phyloP scores from a whole-genome alignment of 352 stramenopile species.

The Pythium aristosporum region DNA sequence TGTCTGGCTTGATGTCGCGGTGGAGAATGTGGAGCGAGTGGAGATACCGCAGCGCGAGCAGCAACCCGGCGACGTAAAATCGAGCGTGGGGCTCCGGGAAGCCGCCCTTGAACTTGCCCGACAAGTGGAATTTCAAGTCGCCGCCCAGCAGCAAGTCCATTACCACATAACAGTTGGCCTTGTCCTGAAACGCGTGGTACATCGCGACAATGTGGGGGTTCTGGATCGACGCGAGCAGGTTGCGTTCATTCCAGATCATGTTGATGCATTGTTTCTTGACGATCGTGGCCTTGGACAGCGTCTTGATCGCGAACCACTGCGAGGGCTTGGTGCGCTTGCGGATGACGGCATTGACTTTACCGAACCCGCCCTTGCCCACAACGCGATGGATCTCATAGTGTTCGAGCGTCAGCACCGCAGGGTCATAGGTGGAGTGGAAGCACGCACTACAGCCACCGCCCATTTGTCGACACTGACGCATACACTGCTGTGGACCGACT shows the following conservation, averaged over 20 bases:
- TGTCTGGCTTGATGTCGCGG: conserved; percentile 84
- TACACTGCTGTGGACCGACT: not conserved
- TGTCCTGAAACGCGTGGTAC: conserved; percentile 70
- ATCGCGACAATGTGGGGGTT: conserved; percentile 59
- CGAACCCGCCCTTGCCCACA: conserved; percentile 66
- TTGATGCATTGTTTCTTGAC: conserved; percentile 57
- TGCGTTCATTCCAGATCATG: conserved; percentile 82
- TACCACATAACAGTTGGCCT: conserved; percentile 69
- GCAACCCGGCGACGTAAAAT: conserved; percentile 64
- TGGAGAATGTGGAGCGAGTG: conserved; percentile 68
- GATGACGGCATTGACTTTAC: conserved; percentile 75
- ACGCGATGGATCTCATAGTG: conserved; percentile 72
- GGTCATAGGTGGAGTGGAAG: conserved; percentile 26
- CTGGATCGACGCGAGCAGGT: conserved; percentile 50
- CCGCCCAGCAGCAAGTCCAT: conserved; percentile 75
- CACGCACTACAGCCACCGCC: conserved; percentile 41
- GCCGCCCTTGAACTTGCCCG: conserved; percentile 39
- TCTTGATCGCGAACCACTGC: conserved; percentile 77
- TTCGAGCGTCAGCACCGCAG: conserved; percentile 45
- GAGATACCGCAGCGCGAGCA: conserved; percentile 68
- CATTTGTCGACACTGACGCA: conserved; percentile 25
- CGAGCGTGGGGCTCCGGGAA: conserved; percentile 51
- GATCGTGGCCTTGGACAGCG: conserved; percentile 56
- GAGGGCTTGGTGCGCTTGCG: conserved; percentile 47
- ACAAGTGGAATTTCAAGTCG: conserved; percentile 73